A percentile compares a stretch with the other conserved stretches of the same genome.
phyloP scores from a whole-genome alignment of 768 basidiomycete species.

The Lyophyllum atratum region DNA sequence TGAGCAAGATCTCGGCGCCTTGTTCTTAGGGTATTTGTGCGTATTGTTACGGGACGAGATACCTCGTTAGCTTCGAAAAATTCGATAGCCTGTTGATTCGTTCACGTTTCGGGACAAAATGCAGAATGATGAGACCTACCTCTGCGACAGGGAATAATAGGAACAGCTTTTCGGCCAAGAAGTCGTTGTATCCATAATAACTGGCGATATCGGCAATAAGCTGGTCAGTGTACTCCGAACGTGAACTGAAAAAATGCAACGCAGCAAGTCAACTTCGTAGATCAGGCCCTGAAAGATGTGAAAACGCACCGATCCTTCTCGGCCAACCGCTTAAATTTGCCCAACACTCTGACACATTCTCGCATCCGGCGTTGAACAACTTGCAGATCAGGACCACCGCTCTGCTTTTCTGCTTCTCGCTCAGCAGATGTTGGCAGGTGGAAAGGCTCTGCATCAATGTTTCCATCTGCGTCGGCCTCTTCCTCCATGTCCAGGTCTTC shows the following conservation, averaged over 20 bases:
- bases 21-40: conserved; percentile 94
- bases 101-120: conserved; percentile 9
- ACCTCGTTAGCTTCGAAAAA: conserved; percentile 99
- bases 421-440: conserved; percentile 72
- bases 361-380: conserved; percentile 80
- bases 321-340: conserved; percentile 69
- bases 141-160: conserved; percentile 91
- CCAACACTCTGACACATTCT: conserved; percentile 70
- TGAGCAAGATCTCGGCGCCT: conserved; percentile 94
- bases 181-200: conserved; percentile 98
- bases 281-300: neutral
- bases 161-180: conserved; percentile 93
- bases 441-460: conserved; percentile 53
- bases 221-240: conserved; percentile 90
- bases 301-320: conserved; percentile 64
- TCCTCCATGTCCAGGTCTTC: conserved; percentile 43
- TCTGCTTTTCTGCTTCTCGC: conserved; percentile 68
- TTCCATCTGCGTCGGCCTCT: conserved; percentile 49
- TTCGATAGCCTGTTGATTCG: conserved; percentile 75
- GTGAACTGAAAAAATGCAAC: conserved; percentile 51
- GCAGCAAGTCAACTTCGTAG: conserved; percentile 5
- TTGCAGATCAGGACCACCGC: conserved; percentile 71
- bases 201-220: conserved; percentile 86
- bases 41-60: conserved; percentile 94
- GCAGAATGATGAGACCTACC: conserved; percentile 44